Evolutionary conservation across 2,329 filamentous ascomycete species (phyloP), one percentile per base, ranked within the genome.

Genomic region (Meredithiella fracta): DNA sequence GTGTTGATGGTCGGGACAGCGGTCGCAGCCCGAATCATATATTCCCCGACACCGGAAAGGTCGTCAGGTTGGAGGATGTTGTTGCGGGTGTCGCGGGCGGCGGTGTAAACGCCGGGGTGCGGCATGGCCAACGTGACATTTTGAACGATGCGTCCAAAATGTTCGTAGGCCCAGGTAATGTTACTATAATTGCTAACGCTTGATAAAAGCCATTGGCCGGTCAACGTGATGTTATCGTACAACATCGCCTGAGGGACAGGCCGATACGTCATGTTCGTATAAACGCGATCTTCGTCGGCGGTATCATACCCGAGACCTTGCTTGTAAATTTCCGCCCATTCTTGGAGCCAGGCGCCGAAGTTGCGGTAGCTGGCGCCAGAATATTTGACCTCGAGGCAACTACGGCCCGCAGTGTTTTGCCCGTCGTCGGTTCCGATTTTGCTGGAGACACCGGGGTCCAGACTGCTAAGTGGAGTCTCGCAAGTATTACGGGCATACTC

Each of bases 51-150:
- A 0, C 83, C 84, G 0, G 70, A 73, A 9, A 81, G 69, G 20
- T 81, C 77, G 5, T 73, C 71, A 0, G 86, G 86, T 62, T 91
- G 86, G 7, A 86, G 67, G 29, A 92, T 86, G 0, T 68, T 65
- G 62, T 91, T 91, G 7, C 68, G 65, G 0, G 72, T 67, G 60
- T 83, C 71, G 7, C 71, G 75, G 0, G 83, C 80, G 0, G 86
- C 85, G 11, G 71, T 67, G 34, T 84, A 79, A 0, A 92, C 73
- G 0, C 82, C 70, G 3, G 80, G 72, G 62, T 92, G 86, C 0
- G 86, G 86, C 75, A 90, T 83, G 0, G 85, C 84, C 61, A 90
- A 72, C 0, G 83, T 85, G 25, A 88, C 78, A 60, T 90, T 89
- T 64, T 89, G 86, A 62, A 91, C 70, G 38, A 84, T 72, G 25